Conservation (phyloP, 2,329 filamentous ascomycete species). For the Stagonosporopsis tanaceti region DNA sequence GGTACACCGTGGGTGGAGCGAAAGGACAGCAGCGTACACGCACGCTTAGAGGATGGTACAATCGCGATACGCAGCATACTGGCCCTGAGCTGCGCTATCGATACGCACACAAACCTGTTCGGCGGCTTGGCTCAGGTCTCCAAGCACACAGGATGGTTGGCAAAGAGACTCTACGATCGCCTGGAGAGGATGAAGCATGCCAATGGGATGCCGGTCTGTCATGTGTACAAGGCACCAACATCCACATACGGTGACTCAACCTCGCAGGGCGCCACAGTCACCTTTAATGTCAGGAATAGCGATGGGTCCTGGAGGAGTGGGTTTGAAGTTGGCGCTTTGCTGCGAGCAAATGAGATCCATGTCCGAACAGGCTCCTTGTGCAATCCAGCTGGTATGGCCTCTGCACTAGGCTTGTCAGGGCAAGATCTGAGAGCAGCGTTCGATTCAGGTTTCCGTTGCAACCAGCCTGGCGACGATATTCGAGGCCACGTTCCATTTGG, state of each 20-base stretch:
- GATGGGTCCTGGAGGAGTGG: slow-evolving; percentile 65
- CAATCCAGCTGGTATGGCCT: slow-evolving; percentile 61
- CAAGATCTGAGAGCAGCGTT: slow-evolving; percentile 64
- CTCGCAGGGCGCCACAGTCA: slow-evolving; percentile 68
- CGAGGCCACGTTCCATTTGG: slow-evolving; percentile 64
- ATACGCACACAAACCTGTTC: slow-evolving; percentile 64
- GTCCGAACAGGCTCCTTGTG: slow-evolving; percentile 67
- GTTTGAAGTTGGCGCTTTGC: slow-evolving; percentile 65
- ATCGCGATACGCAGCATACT: slow-evolving; percentile 71
- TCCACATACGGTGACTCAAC: slow-evolving; percentile 60
- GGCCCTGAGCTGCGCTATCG: slow-evolving; percentile 67
- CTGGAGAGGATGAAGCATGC: slow-evolving; percentile 60
- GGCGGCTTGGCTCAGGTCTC: slow-evolving; percentile 67
- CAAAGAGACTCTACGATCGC: slow-evolving; percentile 58
- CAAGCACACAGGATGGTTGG: slow-evolving; percentile 64
- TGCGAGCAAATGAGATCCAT: slow-evolving; percentile 65
- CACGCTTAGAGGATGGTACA: slow-evolving; percentile 72
- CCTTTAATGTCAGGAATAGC: slow-evolving; percentile 67
- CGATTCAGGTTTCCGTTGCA: slow-evolving; percentile 66
- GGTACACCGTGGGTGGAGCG: slow-evolving; percentile 63
- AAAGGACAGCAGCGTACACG: slow-evolving; percentile 63
- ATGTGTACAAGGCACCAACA: slow-evolving; percentile 63
- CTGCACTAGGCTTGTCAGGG: slow-evolving; percentile 59
- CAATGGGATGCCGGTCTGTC: slow-evolving; percentile 62
- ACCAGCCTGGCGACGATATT: slow-evolving; percentile 59